These are phyloP conservation scores for Maudiozyma barnettii DNA, from an alignment of 805 yeast species.

Conservation along the genomic window DNA sequence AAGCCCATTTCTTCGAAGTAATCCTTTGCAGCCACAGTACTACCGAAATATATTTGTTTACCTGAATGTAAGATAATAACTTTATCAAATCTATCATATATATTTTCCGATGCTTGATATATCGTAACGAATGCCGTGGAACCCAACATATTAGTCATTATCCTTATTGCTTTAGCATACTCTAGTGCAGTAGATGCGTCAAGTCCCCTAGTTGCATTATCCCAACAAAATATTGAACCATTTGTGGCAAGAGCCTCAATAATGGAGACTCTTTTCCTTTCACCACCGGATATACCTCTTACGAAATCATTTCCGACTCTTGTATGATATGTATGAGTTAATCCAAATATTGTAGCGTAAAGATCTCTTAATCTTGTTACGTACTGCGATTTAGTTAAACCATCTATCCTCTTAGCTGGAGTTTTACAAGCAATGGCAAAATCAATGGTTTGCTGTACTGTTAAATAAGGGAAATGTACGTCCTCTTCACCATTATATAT, in stretches of 20 bases:
- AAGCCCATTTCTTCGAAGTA: slow-evolving; percentile 52
- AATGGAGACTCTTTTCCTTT: slow-evolving; percentile 75
- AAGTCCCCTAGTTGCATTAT: slow-evolving; percentile 69
- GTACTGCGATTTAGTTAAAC: slow-evolving; percentile 39
- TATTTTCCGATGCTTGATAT: slow-evolving; percentile 49
- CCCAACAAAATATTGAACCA: slow-evolving; percentile 53
- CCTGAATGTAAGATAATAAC: slow-evolving; percentile 45
- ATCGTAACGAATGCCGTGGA: slow-evolving; percentile 51
- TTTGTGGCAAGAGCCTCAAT: slow-evolving; percentile 62
- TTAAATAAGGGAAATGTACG: slow-evolving; percentile 66
- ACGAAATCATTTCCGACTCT: slow-evolving; percentile 48
- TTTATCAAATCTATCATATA: slow-evolving; percentile 45
- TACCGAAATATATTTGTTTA: slow-evolving; percentile 49
- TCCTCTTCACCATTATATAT: slow-evolving; percentile 56
- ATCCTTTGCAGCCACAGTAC: slow-evolving; percentile 36
- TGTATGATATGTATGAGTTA: slow-evolving; percentile 45
- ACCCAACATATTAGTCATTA: slow-evolving; percentile 40
- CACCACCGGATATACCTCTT: slow-evolving; percentile 80
- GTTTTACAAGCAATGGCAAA: slow-evolving; percentile 66
- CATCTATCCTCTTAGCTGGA: slow-evolving; percentile 45
- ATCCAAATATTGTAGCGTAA: slow-evolving; percentile 39
- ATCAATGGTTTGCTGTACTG: slow-evolving; percentile 61
- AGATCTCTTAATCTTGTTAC: slow-evolving; percentile 32
- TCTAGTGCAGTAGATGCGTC: slow-evolving; percentile 66
- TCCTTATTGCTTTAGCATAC: slow-evolving; percentile 50